A percentile compares a stretch with the other conserved stretches of the same genome.
phyloP scores from a whole-genome alignment of 305 asterid species.

The Withania somnifera region DNA sequence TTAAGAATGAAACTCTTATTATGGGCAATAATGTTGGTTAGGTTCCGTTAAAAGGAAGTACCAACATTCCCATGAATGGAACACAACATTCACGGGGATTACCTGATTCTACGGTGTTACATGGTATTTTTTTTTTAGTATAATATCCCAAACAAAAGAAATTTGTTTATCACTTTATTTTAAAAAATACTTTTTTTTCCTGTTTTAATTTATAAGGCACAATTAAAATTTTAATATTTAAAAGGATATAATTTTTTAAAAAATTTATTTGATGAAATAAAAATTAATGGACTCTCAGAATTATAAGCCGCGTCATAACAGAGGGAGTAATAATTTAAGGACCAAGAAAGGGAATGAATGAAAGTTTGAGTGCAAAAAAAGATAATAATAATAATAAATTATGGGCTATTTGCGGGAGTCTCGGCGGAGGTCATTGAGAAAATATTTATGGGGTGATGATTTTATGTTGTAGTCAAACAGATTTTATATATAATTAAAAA shows the following conservation, averaged over 20 bases:
- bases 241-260: too few species aligned
- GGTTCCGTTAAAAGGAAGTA: neutral
- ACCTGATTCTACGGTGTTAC: neutral
- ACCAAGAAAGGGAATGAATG: neutral
- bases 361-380: neutral
- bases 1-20: too few species aligned
- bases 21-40: too few species aligned
- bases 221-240: too few species aligned
- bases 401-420: neutral
- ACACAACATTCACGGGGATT: constrained; percentile 2
- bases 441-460: neutral
- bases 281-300: too few species aligned
- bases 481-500: too few species aligned
- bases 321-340: too few species aligned
- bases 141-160: neutral
- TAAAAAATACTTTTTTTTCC: neutral
- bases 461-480: neutral
- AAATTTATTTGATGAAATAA: too few species aligned
- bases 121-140: neutral
- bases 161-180: neutral
- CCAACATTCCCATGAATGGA: neutral
- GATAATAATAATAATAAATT: neutral
- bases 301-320: too few species aligned
- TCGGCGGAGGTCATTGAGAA: constrained; percentile 6
- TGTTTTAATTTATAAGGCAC: too few species aligned